Percentiles rank a stretch among this genome's conserved stretches.
Conservation (phyloP, 148 eudicot genomes). For the Camellia japonica region DNA sequence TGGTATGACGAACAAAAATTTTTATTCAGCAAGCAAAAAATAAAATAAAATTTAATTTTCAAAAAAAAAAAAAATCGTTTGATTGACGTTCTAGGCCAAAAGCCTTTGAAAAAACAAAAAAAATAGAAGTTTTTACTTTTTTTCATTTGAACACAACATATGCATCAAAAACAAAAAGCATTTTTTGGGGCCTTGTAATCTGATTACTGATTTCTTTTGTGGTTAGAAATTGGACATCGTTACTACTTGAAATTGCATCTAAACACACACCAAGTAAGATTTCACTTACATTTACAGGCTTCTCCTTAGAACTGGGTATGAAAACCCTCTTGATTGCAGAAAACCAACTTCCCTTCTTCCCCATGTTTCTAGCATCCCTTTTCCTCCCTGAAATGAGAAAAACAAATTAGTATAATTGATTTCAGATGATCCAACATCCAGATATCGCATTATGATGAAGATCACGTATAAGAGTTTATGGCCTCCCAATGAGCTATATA, state of each 20-base stretch:
- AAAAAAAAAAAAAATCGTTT: neutral
- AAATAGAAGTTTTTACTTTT: too few species aligned
- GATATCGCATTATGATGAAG: neutral
- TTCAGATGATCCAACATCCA: neutral
- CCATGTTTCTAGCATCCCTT: constrained; percentile 85
- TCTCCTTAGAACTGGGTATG: constrained; percentile 71
- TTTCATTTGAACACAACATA: too few species aligned
- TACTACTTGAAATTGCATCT: neutral
- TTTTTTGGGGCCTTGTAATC: neutral
- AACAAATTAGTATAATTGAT: neutral
- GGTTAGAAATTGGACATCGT: neutral
- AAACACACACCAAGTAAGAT: constrained; percentile 5
- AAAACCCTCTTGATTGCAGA: constrained; percentile 91
- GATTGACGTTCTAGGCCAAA: constrained; percentile 4
- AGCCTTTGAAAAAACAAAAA: neutral
- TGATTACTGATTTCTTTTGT: neutral
- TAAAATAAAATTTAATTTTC: neutral
- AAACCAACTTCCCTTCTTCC: constrained; percentile 98
- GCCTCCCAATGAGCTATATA: neutral
- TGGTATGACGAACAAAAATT: neutral
- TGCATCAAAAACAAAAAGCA: too few species aligned
- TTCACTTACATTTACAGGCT: constrained; percentile 61
- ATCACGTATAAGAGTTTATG: neutral
- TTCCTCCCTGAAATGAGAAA: constrained; percentile 28
- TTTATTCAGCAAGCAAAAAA: neutral